Evolutionary conservation across 2,329 filamentous ascomycete genomes (phyloP), one percentile per base, ranked within the genome.

Genomic region (Claviceps digitariae): DNA sequence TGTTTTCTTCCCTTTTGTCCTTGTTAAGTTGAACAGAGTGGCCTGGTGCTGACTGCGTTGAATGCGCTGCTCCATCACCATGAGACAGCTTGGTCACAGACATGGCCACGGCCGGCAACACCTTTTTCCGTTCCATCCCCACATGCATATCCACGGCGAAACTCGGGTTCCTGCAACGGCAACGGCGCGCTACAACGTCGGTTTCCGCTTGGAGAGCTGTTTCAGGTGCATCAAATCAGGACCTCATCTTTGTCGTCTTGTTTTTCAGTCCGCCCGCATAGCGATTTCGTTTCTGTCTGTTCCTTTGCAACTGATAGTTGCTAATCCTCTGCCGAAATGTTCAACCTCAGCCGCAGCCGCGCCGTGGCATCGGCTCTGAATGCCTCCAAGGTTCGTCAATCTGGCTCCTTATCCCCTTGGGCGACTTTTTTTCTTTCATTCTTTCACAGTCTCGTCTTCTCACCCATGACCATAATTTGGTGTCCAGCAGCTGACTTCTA

Each of bases 301-400:
- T 31, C 52, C 46, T 21, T 43, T 47, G 38, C 55, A 48, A 57
- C 58, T 51, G 56, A 55, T 56, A 56, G 49, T 52, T 50, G 56
- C 55, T 55, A 48, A 23, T 47, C 46, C 54, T 44, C 58, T 50
- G 55, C 59, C 69, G 79, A 64, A 65, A 96, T 95, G 90, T 94
- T 90, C 78, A 93, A 85, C 74, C 75, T 95, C 70, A 85, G 85
- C 69, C 84, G 89, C 75, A 86, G 81, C 74, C 81, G 86, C 72
- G 84, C 86, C 70, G 75, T 91, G 74, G 82, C 86, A 70, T 83
- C 86, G 74, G 86, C 86, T 72, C 72, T 94, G 70, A 84, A 83
- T 72, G 82, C 85, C 69, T 81, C 82, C 71, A 85, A 83, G 77
- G 89, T 90, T 74, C 69, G 78, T 72, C 34, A 48, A 47, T 49